phyloP scores from a whole-genome alignment of 2,329 filamentous ascomycete genomes.

The Alternaria metachromatica region DNA sequence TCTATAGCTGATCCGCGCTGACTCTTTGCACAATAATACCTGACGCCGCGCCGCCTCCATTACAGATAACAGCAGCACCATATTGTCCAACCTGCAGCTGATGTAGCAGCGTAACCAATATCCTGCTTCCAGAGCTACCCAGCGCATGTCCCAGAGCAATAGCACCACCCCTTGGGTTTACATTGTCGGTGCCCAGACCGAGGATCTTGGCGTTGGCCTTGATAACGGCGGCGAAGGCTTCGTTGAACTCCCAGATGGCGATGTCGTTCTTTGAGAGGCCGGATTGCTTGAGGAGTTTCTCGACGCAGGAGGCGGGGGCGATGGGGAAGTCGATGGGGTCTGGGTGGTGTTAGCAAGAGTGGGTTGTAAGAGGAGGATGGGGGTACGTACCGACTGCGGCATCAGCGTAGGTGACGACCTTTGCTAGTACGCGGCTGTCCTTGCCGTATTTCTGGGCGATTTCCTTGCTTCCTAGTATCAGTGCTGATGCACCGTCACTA shows the following conservation, averaged over 20 bases:
- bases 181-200: conserved; percentile 76
- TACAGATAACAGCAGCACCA: conserved; percentile 94
- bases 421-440: conserved; percentile 81
- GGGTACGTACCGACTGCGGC: conserved; percentile 67
- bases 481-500: conserved; percentile 90
- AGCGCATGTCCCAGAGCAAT: conserved; percentile 92
- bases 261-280: conserved; percentile 92
- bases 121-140: conserved; percentile 90
- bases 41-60: conserved; percentile 90
- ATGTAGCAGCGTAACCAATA: conserved; percentile 87
- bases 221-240: conserved; percentile 95
- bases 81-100: conserved; percentile 93
- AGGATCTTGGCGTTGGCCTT: conserved; percentile 94
- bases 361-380: background rate
- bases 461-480: conserved; percentile 82
- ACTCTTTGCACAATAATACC: conserved; percentile 90
- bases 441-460: conserved; percentile 81
- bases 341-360: conserved; percentile 9
- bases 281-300: conserved; percentile 84
- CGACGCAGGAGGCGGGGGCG: conserved; percentile 89
- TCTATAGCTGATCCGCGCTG: conserved; percentile 31
- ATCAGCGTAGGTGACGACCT: conserved; percentile 85
- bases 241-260: conserved; percentile 97
- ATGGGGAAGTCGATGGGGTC: conserved; percentile 94
- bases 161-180: conserved; percentile 89